Evolutionary conservation across 2,329 filamentous ascomycete species (phyloP).

Genomic region (Pyrenophora tritici-repentis): DNA sequence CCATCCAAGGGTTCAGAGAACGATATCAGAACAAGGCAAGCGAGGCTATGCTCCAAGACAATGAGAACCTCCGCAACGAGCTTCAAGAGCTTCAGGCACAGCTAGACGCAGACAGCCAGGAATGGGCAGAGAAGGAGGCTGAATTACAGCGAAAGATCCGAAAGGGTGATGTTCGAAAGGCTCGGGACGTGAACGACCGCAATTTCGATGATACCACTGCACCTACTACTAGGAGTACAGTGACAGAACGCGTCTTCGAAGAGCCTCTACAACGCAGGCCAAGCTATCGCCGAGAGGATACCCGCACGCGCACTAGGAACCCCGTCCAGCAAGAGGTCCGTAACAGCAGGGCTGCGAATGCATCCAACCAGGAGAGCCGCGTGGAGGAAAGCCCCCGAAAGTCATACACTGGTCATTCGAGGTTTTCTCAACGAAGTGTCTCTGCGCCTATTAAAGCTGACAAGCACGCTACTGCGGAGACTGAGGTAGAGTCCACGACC

Average conservation of each 20-base stretch:
- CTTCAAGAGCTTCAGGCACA: slow-evolving; percentile 44
- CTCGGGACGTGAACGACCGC: slow-evolving; percentile 34
- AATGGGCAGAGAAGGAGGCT: slow-evolving; percentile 41
- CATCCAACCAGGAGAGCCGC: slow-evolving; percentile 23
- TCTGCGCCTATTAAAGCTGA: slow-evolving; percentile 37
- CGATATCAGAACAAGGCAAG: slow-evolving; percentile 46
- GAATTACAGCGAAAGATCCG: slow-evolving; percentile 43
- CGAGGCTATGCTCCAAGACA: slow-evolving; percentile 48
- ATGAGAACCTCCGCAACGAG: slow-evolving; percentile 48
- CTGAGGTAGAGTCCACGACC: slow-evolving; percentile 47
- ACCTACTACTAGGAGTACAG: slow-evolving; percentile 19
- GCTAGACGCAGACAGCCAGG: slow-evolving; percentile 41
- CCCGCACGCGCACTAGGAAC: slow-evolving; percentile 39
- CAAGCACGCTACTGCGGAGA: slow-evolving; percentile 33
- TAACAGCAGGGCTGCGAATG: slow-evolving; percentile 34
- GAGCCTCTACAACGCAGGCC: slow-evolving; percentile 32
- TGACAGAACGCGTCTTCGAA: slow-evolving; percentile 25
- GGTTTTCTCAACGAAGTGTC: slow-evolving; percentile 32
- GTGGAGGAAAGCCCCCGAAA: slow-evolving; percentile 30
- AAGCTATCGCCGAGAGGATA: slow-evolving; percentile 39
- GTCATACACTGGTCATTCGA: slow-evolving; percentile 30
- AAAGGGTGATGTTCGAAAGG: slow-evolving; percentile 34
- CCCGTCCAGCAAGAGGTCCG: slow-evolving; percentile 43
- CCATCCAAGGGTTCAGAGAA: slow-evolving; percentile 46
- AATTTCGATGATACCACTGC: slow-evolving; percentile 10